Evolutionary conservation across 164 flowering plant species (phyloP).

Genomic region (Dillenia turbinata): DNA sequence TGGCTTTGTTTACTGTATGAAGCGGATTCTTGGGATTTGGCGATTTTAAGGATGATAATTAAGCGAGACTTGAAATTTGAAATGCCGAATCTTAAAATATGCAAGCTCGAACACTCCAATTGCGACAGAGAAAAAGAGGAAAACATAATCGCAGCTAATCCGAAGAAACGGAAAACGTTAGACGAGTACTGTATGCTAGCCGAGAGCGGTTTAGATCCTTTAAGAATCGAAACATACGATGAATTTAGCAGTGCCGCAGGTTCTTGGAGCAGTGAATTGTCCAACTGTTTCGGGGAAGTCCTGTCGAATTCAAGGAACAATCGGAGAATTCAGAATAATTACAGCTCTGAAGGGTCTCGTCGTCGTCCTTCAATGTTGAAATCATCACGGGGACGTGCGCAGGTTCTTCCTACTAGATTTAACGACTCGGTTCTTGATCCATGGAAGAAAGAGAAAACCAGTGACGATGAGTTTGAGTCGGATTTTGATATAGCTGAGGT

Average conservation of each 20-base stretch:
- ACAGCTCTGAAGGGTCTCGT: conserved; percentile 6
- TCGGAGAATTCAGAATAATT: conserved; percentile 2
- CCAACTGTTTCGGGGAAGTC: conserved; percentile 25
- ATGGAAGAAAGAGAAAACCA: conserved; percentile 33
- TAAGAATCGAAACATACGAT: neutral
- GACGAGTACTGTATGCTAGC: conserved; percentile 14
- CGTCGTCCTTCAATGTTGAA: conserved; percentile 32
- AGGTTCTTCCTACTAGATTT: conserved; percentile 52
- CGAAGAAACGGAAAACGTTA: conserved; percentile 27
- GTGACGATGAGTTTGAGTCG: conserved; percentile 7
- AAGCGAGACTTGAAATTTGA: conserved; percentile 34
- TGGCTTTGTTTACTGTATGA: conserved; percentile 4
- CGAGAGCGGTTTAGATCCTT: neutral
- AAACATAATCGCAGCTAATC: conserved; percentile 7
- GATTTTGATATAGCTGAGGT: neutral
- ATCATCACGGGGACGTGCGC: conserved; percentile 50
- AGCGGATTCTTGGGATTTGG: neutral
- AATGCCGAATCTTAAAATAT: conserved; percentile 45
- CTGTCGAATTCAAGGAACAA: conserved; percentile 17
- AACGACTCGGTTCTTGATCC: conserved; percentile 42
- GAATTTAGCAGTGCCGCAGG: conserved; percentile 21
- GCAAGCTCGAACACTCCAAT: conserved; percentile 24
- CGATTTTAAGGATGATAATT: conserved; percentile 30
- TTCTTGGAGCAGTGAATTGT: conserved; percentile 28
- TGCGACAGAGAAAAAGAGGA: conserved; percentile 15